Conservation (phyloP, 129 eudicot genomes). For the Lactuca sativa region DNA sequence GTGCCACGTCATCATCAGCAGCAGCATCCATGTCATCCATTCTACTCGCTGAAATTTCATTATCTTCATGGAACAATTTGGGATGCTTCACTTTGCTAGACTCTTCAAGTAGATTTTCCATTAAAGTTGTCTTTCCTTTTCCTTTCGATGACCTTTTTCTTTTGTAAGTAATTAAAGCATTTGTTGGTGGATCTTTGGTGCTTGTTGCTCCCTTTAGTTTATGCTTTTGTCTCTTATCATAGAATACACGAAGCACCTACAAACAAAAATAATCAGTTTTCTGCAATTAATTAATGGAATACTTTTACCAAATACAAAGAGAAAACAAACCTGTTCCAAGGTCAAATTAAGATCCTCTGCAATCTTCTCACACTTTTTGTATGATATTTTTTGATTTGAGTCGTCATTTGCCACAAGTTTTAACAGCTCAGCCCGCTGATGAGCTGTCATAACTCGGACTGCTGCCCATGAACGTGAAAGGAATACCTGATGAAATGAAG, state of each 20-base stretch:
- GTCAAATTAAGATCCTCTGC: constrained; percentile 76
- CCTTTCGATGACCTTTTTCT: constrained; percentile 43
- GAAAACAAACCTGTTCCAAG: constrained; percentile 77
- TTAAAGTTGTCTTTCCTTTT: constrained; percentile 21
- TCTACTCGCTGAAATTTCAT: constrained; percentile 24
- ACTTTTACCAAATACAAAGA: constrained; percentile 18
- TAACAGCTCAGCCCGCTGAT: constrained; percentile 72
- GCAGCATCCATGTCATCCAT: constrained; percentile 32
- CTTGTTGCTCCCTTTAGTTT: constrained; percentile 34
- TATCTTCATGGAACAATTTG: constrained; percentile 16
- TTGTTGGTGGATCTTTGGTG: constrained; percentile 29
- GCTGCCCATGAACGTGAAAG: constrained; percentile 74
- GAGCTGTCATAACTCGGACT: constrained; percentile 75
- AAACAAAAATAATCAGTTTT: constrained; percentile 11
- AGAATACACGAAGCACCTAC: constrained; percentile 75
- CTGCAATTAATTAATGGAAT: not conserved
- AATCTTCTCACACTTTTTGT: constrained; percentile 64
- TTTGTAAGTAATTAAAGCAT: constrained; percentile 35
- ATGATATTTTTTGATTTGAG: constrained; percentile 52
- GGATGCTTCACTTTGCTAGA: constrained; percentile 25
- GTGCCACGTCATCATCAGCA: constrained; percentile 39
- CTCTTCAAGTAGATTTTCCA: constrained; percentile 22
- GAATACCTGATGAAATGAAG: constrained; percentile 49
- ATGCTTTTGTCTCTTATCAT: constrained; percentile 60
- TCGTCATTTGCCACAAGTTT: constrained; percentile 56